Percentiles rank a stretch among this genome's conserved stretches.
Evolutionary conservation across 2,329 filamentous ascomycete species (phyloP).

Genomic region (Alternaria novae-zelandiae): DNA sequence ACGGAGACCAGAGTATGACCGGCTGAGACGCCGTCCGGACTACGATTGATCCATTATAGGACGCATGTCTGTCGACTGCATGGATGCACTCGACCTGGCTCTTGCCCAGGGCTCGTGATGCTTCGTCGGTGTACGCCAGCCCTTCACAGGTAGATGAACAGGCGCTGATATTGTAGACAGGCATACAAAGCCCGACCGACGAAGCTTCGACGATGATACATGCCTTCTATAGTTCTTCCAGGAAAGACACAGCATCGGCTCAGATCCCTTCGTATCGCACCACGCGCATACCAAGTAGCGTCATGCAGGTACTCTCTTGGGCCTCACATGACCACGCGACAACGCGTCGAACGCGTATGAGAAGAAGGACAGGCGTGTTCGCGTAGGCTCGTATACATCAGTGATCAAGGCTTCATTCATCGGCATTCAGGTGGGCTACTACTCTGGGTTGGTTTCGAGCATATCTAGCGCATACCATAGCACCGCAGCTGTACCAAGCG

Average conservation of each 20-base stretch:
- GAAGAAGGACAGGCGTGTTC: not conserved
- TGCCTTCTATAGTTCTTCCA: not conserved
- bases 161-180: conserved; percentile 1
- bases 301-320: not conserved
- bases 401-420: not conserved
- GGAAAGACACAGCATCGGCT: not conserved
- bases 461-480: not conserved
- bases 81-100: conserved; percentile 38
- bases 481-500: not conserved
- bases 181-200: not conserved
- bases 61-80: conserved; percentile 34
- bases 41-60: conserved; percentile 39
- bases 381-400: not conserved
- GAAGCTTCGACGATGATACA: not conserved
- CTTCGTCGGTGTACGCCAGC: conserved; percentile 4
- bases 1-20: conserved; percentile 46
- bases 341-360: not conserved
- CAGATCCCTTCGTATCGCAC: not conserved
- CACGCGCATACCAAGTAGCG: not conserved
- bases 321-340: conserved; percentile 4
- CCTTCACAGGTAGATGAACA: not conserved
- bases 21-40: conserved; percentile 37
- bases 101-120: conserved; percentile 19
- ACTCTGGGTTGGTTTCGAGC: not conserved
- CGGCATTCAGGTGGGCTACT: not conserved